Percentiles rank a stretch among this genome's conserved stretches.
phyloP scores from a whole-genome alignment of 2,329 filamentous ascomycete genomes.

The Chaetomium globosum region DNA sequence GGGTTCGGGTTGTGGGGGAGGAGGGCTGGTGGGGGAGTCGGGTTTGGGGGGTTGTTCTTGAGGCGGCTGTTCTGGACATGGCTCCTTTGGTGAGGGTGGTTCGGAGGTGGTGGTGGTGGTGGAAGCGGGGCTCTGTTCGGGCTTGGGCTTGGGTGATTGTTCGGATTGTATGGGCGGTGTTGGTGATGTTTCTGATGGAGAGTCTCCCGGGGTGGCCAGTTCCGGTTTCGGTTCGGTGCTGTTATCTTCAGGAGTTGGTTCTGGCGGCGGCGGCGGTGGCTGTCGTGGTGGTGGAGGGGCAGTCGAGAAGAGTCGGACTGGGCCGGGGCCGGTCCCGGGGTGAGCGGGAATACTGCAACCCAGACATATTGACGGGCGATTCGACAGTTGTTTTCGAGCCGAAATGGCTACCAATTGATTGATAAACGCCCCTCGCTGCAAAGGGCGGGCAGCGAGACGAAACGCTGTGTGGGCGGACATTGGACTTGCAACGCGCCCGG shows the following conservation, averaged over 20 bases:
- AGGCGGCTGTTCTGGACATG: too few relatives aligned
- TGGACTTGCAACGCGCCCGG: slow-evolving; percentile 33
- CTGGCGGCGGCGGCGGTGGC: slow-evolving; percentile 6
- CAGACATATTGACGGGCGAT: slow-evolving; percentile 37
- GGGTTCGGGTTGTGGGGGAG: slow-evolving; percentile 13
- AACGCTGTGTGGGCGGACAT: slow-evolving; percentile 36
- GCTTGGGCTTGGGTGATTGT: slow-evolving; percentile 6
- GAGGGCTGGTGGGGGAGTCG: slow-evolving; percentile 13
- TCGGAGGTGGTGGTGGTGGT: slow-evolving; percentile 7
- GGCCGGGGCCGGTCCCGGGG: slow-evolving; percentile 25
- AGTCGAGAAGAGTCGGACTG: slow-evolving; percentile 40
- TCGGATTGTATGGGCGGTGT: slow-evolving; percentile 10
- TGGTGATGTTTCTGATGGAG: background rate
- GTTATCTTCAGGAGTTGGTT: slow-evolving; percentile 11
- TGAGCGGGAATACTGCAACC: slow-evolving; percentile 33
- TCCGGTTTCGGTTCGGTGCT: slow-evolving; percentile 12
- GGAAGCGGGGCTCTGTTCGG: background rate
- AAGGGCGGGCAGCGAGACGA: slow-evolving; percentile 34
- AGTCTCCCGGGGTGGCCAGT: background rate
- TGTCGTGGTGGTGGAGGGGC: slow-evolving; percentile 34
- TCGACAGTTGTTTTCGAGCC: slow-evolving; percentile 1
- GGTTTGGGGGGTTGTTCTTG: slow-evolving; percentile 17
- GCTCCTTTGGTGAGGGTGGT: background rate
- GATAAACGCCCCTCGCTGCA: slow-evolving; percentile 25
- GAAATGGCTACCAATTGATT: slow-evolving; percentile 25